A percentile compares a stretch with the other conserved stretches of the same genome.
These are phyloP conservation scores for Talaromyces amestolkiae DNA, from an alignment of 2,329 filamentous ascomycete species.

Conservation along the genomic window DNA sequence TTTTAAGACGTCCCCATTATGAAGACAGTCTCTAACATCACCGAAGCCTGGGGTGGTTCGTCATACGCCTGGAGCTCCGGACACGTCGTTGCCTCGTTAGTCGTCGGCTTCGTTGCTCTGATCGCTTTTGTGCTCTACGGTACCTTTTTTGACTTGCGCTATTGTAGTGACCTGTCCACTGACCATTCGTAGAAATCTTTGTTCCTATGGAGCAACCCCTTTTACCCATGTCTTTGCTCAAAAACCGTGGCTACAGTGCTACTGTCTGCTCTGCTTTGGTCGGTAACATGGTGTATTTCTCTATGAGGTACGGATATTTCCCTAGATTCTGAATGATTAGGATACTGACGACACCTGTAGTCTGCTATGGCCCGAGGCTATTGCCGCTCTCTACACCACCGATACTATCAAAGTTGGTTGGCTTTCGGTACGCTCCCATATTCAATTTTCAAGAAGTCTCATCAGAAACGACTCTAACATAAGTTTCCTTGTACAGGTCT, in stretches of 20 bases:
- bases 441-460: neutral
- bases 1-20: neutral
- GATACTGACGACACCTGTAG: conserved; percentile 22
- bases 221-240: conserved; percentile 46
- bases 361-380: conserved; percentile 47
- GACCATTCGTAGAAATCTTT: conserved; percentile 27
- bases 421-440: conserved; percentile 32
- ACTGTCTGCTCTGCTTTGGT: conserved; percentile 42
- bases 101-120: conserved; percentile 40
- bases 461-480: neutral
- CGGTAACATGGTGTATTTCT: conserved; percentile 49
- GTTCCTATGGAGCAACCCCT: conserved; percentile 40
- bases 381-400: conserved; percentile 42
- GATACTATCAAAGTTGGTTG: conserved; percentile 42
- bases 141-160: neutral
- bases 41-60: conserved; percentile 36
- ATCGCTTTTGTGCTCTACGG: conserved; percentile 41
- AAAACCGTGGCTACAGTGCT: conserved; percentile 41
- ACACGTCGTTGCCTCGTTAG: conserved; percentile 37
- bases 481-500: conserved; percentile 17
- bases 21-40: neutral
- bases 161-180: neutral
- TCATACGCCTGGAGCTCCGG: conserved; percentile 46
- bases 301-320: conserved; percentile 26
- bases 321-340: neutral